phyloP scores from a whole-genome alignment of 257 asterid species.

The Avicennia marina region DNA sequence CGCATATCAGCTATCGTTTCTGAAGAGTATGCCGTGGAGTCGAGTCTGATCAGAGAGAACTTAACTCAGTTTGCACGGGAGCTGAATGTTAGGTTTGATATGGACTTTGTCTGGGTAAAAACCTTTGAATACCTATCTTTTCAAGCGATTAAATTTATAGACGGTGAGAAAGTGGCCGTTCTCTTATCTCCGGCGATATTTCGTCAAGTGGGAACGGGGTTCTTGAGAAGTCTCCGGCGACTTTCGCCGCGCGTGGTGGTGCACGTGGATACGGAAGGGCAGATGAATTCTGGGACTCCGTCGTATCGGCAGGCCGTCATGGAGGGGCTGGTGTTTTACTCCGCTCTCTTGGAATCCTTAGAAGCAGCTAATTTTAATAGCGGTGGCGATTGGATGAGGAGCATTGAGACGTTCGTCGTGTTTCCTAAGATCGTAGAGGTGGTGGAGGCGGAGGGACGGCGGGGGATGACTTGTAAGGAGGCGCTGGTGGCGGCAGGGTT shows the following conservation, averaged over 20 bases:
- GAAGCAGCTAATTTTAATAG: constrained; percentile 57
- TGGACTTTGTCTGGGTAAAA: constrained; percentile 51
- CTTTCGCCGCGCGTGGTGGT: constrained; percentile 83
- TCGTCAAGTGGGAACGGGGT: constrained; percentile 62
- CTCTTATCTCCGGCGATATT: constrained; percentile 67
- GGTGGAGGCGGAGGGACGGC: constrained; percentile 56
- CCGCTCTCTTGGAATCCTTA: constrained; percentile 69
- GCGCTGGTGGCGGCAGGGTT: constrained; percentile 72
- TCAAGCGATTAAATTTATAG: constrained; percentile 60
- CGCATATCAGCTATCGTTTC: constrained; percentile 58
- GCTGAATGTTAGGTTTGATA: constrained; percentile 52
- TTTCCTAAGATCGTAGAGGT: constrained; percentile 69
- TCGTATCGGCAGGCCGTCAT: constrained; percentile 74
- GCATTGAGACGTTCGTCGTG: constrained; percentile 64
- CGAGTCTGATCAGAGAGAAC: constrained; percentile 60
- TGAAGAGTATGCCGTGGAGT: constrained; percentile 52
- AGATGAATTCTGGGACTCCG: constrained; percentile 16
- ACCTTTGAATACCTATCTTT: constrained; percentile 65
- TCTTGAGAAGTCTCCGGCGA: constrained; percentile 66
- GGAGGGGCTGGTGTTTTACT: constrained; percentile 81
- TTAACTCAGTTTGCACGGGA: constrained; percentile 70
- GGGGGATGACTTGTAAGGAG: constrained; percentile 67
- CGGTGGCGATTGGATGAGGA: constrained; percentile 50
- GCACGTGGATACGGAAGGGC: constrained; percentile 73
- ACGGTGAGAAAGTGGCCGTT: constrained; percentile 68